Conservation (phyloP, 1,139 yeast genomes). For the Sugiyamaella xylanicola region DNA sequence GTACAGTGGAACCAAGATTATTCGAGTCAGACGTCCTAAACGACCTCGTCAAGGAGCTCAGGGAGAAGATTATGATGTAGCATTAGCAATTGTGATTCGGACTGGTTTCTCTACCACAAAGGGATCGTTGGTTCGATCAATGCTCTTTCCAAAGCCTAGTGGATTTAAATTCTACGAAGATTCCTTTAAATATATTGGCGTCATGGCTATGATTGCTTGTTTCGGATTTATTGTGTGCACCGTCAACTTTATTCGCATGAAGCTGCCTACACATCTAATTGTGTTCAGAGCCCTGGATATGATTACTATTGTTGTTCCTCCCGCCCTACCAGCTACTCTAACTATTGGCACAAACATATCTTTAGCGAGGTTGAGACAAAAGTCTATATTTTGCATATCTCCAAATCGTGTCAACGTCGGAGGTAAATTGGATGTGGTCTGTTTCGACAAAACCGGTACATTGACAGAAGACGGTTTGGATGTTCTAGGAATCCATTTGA, state of each 20-base stretch:
- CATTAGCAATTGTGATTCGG: constrained; percentile 81
- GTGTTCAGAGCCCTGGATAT: constrained; percentile 88
- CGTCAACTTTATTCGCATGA: constrained; percentile 74
- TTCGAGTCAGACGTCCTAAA: constrained; percentile 70
- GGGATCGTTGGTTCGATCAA: constrained; percentile 91
- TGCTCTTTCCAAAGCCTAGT: constrained; percentile 93
- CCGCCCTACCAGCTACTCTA: constrained; percentile 95
- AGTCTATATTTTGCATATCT: constrained; percentile 80
- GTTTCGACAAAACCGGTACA: constrained; percentile 97
- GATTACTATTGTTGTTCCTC: constrained; percentile 96
- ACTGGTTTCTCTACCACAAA: constrained; percentile 96
- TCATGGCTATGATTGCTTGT: constrained; percentile 84
- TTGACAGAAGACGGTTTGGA: constrained; percentile 95
- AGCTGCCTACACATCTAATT: constrained; percentile 68
- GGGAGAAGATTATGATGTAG: constrained; percentile 58
- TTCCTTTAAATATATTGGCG: constrained; percentile 93
- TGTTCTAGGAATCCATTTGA: constrained; percentile 80
- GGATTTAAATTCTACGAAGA: constrained; percentile 93
- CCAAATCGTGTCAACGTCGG: constrained; percentile 94
- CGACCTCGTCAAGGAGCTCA: constrained; percentile 46
- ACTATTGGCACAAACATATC: constrained; percentile 97
- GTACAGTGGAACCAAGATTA: constrained; percentile 84
- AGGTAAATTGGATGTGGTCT: constrained; percentile 85
- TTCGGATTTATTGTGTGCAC: constrained; percentile 85
- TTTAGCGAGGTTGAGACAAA: constrained; percentile 66